Percentiles rank a stretch among this genome's conserved stretches.
Conservation (phyloP, 345 rosid species). For the Cardamine resedifolia region DNA sequence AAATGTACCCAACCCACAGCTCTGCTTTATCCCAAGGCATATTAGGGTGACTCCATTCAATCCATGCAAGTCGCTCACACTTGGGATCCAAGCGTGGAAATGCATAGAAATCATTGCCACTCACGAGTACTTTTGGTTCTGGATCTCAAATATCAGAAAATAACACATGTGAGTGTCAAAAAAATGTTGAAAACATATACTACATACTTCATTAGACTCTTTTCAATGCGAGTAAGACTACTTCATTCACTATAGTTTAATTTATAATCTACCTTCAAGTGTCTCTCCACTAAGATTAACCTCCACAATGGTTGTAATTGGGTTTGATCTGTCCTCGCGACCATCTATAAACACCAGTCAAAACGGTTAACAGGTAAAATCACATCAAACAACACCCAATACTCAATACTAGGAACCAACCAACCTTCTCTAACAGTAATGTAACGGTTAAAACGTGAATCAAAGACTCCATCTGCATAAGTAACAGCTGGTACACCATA, state of each 20-base stretch:
- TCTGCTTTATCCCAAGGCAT: conserved; percentile 98
- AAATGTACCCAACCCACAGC: conserved; percentile 90
- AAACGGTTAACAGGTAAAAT: conserved; percentile 12
- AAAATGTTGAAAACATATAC: background rate
- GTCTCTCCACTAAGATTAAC: conserved; percentile 46
- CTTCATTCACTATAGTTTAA: background rate
- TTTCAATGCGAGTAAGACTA: background rate
- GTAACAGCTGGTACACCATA: conserved; percentile 60
- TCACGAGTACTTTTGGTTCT: conserved; percentile 73
- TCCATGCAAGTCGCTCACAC: conserved; percentile 80
- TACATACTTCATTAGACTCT: background rate
- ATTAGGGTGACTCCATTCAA: conserved; percentile 88
- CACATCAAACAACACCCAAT: background rate
- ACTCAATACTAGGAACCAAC: conserved; percentile 13
- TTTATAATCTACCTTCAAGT: conserved; percentile 52
- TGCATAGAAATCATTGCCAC: conserved; percentile 92
- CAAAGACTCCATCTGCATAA: conserved; percentile 92
- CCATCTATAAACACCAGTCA: conserved; percentile 51
- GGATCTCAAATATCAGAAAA: conserved; percentile 17
- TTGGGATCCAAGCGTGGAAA: conserved; percentile 84
- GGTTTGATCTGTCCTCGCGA: conserved; percentile 52
- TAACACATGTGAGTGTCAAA: background rate
- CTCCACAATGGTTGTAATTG: conserved; percentile 60
- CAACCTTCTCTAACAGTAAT: conserved; percentile 83
- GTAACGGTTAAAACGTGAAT: conserved; percentile 60